Conservation (phyloP, 1,284 basidiomycete genomes). For the Laetiporus sulphureus region DNA sequence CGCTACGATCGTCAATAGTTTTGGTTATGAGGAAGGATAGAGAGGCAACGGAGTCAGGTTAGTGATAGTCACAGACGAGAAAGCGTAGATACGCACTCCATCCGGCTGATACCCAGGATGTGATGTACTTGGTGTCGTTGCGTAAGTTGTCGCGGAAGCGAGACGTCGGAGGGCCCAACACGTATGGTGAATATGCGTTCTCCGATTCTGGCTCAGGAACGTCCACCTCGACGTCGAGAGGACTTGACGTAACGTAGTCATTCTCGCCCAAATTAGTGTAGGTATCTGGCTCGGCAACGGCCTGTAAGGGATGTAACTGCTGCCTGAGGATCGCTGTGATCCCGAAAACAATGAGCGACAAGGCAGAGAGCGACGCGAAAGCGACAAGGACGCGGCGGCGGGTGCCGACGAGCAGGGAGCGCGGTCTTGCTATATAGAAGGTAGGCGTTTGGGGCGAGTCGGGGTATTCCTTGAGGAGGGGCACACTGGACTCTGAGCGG, state of each 20-base stretch:
- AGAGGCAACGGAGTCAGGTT: not conserved
- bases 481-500: slow-evolving; percentile 21
- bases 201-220: slow-evolving; percentile 1
- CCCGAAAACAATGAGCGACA: slow-evolving; percentile 28
- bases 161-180: slow-evolving; percentile 44
- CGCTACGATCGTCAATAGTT: slow-evolving; percentile 30
- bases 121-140: slow-evolving; percentile 54
- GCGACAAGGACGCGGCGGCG: slow-evolving; percentile 18
- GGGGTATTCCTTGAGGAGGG: slow-evolving; percentile 20
- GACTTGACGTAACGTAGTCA: not conserved
- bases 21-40: not conserved
- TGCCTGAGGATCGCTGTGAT: slow-evolving; percentile 7
- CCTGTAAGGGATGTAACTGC: not conserved
- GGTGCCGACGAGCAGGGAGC: slow-evolving; percentile 9
- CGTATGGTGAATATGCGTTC: slow-evolving; percentile 18
- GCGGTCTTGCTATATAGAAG: slow-evolving; percentile 10
- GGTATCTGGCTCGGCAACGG: slow-evolving; percentile 1
- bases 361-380: slow-evolving; percentile 23
- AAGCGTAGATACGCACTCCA: slow-evolving; percentile 45
- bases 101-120: slow-evolving; percentile 62
- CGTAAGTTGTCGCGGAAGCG: slow-evolving; percentile 55
- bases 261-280: no score
- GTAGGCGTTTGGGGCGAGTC: slow-evolving; percentile 12
- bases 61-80: no score
- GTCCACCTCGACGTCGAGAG: not conserved